Conservation (phyloP, 2,329 filamentous ascomycete genomes). For the Arthrobotrys conoides region DNA sequence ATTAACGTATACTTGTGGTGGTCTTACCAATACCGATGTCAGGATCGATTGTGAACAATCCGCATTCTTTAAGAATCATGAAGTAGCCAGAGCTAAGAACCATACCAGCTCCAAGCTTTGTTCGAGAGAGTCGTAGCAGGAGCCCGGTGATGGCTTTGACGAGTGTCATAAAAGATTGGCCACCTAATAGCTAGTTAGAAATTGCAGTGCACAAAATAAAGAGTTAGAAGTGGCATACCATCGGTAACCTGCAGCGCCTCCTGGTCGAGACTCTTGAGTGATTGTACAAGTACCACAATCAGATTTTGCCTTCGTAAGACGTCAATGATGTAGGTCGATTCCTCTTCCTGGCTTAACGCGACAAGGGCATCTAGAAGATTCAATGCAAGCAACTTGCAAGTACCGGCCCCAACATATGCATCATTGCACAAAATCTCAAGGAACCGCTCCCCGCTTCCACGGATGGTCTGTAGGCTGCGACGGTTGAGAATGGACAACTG, state of each 20-base stretch:
- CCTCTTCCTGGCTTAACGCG: slow-evolving; percentile 78
- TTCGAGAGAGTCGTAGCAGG: slow-evolving; percentile 86
- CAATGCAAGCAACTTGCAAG: slow-evolving; percentile 86
- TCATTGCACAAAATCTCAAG: slow-evolving; percentile 93
- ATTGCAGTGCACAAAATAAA: not conserved
- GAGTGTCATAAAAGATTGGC: slow-evolving; percentile 72
- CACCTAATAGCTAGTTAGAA: slow-evolving; percentile 67
- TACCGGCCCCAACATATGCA: slow-evolving; percentile 85
- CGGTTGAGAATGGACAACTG: slow-evolving; percentile 68
- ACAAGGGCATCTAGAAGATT: slow-evolving; percentile 86
- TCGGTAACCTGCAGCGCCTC: slow-evolving; percentile 76
- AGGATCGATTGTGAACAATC: slow-evolving; percentile 90
- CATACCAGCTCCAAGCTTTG: slow-evolving; percentile 83
- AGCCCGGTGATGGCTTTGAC: slow-evolving; percentile 84
- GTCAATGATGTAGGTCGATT: slow-evolving; percentile 82
- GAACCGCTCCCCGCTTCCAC: slow-evolving; percentile 83
- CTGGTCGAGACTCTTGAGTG: slow-evolving; percentile 80
- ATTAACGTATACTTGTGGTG: not conserved
- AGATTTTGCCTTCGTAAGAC: slow-evolving; percentile 89
- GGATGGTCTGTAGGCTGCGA: slow-evolving; percentile 78
- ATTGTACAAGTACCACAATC: slow-evolving; percentile 88
- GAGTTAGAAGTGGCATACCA: slow-evolving; percentile 69
- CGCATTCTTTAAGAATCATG: slow-evolving; percentile 81
- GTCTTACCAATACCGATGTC: slow-evolving; percentile 82
- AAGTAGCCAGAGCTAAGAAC: slow-evolving; percentile 93